Conservation (phyloP, 1,284 basidiomycete genomes). For the Jaminaea rosea region DNA sequence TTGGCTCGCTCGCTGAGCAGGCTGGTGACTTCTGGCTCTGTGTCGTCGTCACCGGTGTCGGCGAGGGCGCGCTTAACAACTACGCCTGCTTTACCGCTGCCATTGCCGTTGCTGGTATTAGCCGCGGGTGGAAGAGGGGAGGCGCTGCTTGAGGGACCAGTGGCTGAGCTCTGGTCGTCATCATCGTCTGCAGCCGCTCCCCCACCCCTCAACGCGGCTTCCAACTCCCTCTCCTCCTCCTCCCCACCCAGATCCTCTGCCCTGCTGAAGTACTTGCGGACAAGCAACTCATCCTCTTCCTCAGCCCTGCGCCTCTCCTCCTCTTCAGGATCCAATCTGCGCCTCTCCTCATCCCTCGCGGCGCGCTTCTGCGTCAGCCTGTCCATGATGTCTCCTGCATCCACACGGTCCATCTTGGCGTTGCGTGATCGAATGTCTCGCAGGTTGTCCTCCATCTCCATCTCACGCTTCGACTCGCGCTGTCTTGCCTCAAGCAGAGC, state of each 20-base stretch:
- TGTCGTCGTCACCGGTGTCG: slow-evolving; percentile 14
- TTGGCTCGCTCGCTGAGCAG: slow-evolving; percentile 18
- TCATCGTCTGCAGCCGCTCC: slow-evolving; percentile 5
- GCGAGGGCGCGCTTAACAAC: not conserved
- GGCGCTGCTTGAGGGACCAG: slow-evolving; percentile 6
- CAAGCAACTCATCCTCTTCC: slow-evolving; percentile 83
- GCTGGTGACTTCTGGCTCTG: slow-evolving; percentile 14
- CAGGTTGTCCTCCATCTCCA: slow-evolving; percentile 93
- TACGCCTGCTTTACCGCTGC: no score
- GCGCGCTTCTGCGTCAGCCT: slow-evolving; percentile 3
- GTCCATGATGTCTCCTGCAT: slow-evolving; percentile 33
- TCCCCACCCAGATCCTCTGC: slow-evolving; percentile 48
- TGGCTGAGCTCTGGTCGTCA: slow-evolving; percentile 12
- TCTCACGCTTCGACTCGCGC: slow-evolving; percentile 84
- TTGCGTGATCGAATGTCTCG: slow-evolving; percentile 90
- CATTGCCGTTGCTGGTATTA: no score
- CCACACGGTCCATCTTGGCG: slow-evolving; percentile 69
- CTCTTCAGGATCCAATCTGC: slow-evolving; percentile 12
- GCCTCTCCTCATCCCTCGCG: slow-evolving; percentile 9
- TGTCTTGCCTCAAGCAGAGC: slow-evolving; percentile 86
- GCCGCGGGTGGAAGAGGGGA: not conserved
- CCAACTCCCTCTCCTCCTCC: slow-evolving; percentile 3
- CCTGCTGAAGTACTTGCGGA: slow-evolving; percentile 75
- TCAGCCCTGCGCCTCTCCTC: slow-evolving; percentile 55
- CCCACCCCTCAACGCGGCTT: slow-evolving; percentile 8